Conservation (phyloP, 345 rosid species). For the Hypericum perforatum region DNA sequence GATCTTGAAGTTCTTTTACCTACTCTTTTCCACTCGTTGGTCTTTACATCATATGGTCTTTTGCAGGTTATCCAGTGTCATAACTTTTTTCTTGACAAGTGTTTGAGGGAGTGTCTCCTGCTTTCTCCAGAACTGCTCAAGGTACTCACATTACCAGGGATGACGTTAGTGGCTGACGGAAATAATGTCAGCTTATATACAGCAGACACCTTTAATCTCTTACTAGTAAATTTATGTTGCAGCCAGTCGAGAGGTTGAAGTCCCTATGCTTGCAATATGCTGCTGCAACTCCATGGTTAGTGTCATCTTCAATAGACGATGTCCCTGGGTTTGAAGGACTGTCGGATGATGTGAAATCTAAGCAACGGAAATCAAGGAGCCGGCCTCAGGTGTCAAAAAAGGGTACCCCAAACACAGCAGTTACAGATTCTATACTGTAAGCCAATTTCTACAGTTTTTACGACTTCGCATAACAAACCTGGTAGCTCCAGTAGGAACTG, state of each 20-base stretch:
- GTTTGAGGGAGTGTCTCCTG: constrained; percentile 91
- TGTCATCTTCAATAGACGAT: constrained; percentile 65
- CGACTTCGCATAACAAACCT: no score
- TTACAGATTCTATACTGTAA: constrained; percentile 78
- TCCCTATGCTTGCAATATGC: constrained; percentile 80
- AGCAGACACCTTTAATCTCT: neutral
- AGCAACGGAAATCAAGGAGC: constrained; percentile 29
- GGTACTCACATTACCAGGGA: constrained; percentile 33
- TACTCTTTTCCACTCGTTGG: neutral
- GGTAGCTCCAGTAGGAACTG: neutral
- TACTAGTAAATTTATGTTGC: constrained; percentile 18
- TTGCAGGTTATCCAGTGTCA: constrained; percentile 80
- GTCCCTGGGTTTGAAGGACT: constrained; percentile 32
- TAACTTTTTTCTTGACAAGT: constrained; percentile 84
- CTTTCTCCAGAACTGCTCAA: constrained; percentile 82
- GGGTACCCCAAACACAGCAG: constrained; percentile 38
- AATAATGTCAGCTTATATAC: no score
- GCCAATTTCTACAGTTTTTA: constrained; percentile 13
- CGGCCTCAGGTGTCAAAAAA: constrained; percentile 33
- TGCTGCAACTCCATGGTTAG: constrained; percentile 89
- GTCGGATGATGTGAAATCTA: constrained; percentile 28
- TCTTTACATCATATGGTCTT: constrained; percentile 10
- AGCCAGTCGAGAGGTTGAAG: constrained; percentile 91
- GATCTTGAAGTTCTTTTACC: no score
- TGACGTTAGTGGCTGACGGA: neutral